Base-by-base conservation (phyloP, 164 flowering plant genomes). In the Sextonia rubra region DNA sequence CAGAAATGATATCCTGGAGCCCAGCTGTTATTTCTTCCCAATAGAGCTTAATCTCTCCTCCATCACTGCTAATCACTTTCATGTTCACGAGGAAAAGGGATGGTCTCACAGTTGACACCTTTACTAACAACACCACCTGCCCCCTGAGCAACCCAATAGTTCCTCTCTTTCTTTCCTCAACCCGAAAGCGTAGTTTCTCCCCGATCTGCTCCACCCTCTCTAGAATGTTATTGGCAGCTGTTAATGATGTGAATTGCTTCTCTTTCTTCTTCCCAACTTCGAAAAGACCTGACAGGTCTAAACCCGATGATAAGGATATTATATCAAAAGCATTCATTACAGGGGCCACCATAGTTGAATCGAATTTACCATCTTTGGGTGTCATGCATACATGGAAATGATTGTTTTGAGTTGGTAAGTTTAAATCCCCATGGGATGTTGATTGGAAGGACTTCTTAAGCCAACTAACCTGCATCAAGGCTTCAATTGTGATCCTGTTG, bases 291-390 rank as follows among this genome's bases (percentile, higher is more conserved):
- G 90, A 84, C 29, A 90, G 52, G 65, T 87, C 83, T 3, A 82
- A 77, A 5, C 93, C 91, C 8, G 86, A 75, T 0, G 95, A 88
- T 66, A 80, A 87, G 3, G 95, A 85, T 20, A 92, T 90, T 12
- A 92, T 72, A 60, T 91, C 89, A 66, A 92, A 92, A 0, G 96
- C 98, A 71, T 92, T 92, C 74, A 89, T 26, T 9, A 18, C 29
- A 3, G 30, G 60, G 29, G 47, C 44, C 14, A 20, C n/a, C 58
- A 52, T 52, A n/a, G 8, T 49, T 15, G 7, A n/a, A 25, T 15
- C 61, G 32, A 48, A 11, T 47, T 68, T 11, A 24, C 56, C 17
- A 2, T 68, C 56, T 68, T 11, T 24, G 7, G 58, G 18, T 20
- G 4, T 37, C 22, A 12, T 58, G 24, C 61, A 24, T 17, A 15